Percentiles rank a stretch among this genome's conserved stretches.
Evolutionary conservation across 2,329 filamentous ascomycete genomes (phyloP).

Genomic region (Fusarium subglutinans): DNA sequence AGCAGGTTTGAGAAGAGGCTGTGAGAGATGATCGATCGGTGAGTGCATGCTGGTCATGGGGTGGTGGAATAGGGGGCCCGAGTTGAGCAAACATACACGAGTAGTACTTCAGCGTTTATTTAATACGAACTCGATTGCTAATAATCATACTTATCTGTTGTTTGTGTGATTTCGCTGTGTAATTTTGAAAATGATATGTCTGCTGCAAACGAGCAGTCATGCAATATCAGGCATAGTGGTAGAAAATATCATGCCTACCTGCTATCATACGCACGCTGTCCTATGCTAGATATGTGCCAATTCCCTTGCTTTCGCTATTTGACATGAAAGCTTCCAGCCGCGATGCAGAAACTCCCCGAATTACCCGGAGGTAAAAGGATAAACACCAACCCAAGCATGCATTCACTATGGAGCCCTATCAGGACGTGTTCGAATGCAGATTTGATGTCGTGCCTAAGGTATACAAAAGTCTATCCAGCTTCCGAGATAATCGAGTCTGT

Average conservation of each 20-base stretch:
- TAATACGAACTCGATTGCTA: conserved; percentile 11
- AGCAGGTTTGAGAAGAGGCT: conserved; percentile 27
- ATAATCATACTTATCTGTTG: not conserved
- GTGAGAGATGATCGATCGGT: conserved; percentile 1
- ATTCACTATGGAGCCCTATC: not conserved
- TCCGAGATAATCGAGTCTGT: conserved; percentile 80
- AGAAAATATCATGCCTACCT: conserved; percentile 4
- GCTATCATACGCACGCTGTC: not conserved
- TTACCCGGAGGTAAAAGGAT: not conserved
- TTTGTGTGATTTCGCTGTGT: not conserved
- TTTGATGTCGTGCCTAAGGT: conserved; percentile 52
- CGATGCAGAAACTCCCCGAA: not conserved
- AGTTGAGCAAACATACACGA: conserved; percentile 14
- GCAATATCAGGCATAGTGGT: not conserved
- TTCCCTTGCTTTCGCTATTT: not conserved
- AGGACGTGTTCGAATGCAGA: not conserved
- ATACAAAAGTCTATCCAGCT: conserved; percentile 90
- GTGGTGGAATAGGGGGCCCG: not conserved
- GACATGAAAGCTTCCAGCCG: not conserved
- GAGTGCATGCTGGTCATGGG: conserved; percentile 32
- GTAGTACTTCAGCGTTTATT: conserved; percentile 1
- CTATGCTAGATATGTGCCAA: not conserved
- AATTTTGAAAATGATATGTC: not conserved
- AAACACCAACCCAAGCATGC: not conserved
- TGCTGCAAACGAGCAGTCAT: not conserved